Conservation (phyloP, 164 flowering plant species). For the Taxillus chinensis region DNA sequence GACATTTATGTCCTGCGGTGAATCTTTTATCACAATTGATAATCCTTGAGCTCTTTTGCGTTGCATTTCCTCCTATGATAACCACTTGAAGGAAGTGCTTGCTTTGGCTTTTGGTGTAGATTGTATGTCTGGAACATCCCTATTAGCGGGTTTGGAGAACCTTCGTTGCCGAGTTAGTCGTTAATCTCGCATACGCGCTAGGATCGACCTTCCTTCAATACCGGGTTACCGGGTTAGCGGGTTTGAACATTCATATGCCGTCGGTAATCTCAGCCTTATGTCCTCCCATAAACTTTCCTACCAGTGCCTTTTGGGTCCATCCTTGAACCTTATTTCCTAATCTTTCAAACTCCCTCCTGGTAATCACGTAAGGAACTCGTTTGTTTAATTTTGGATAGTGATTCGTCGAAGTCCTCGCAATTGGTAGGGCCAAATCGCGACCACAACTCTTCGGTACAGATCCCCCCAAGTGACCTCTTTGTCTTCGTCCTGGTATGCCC, state of each 20-base stretch:
- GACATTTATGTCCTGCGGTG: background rate
- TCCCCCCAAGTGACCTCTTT: background rate
- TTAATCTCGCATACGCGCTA: background rate
- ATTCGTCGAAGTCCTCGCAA: background rate
- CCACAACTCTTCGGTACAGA: background rate
- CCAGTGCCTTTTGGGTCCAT: background rate
- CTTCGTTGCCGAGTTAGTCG: background rate
- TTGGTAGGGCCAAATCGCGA: background rate
- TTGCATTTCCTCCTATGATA: background rate
- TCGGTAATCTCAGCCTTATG: background rate
- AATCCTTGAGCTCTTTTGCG: background rate
- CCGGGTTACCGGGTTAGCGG: too few species aligned
- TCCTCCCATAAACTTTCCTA: background rate
- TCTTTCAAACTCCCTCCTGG: background rate
- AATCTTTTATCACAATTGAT: background rate
- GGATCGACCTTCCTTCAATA: background rate
- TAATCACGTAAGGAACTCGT: background rate
- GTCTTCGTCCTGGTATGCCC: background rate
- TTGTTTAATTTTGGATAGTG: background rate
- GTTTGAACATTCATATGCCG: background rate
- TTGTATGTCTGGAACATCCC: background rate
- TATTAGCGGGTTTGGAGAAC: background rate
- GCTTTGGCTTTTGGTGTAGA: background rate
- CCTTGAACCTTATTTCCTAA: background rate
- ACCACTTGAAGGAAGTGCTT: background rate